phyloP scores from a whole-genome alignment of 768 basidiomycete species.

The Xanthoconium stramineum region DNA sequence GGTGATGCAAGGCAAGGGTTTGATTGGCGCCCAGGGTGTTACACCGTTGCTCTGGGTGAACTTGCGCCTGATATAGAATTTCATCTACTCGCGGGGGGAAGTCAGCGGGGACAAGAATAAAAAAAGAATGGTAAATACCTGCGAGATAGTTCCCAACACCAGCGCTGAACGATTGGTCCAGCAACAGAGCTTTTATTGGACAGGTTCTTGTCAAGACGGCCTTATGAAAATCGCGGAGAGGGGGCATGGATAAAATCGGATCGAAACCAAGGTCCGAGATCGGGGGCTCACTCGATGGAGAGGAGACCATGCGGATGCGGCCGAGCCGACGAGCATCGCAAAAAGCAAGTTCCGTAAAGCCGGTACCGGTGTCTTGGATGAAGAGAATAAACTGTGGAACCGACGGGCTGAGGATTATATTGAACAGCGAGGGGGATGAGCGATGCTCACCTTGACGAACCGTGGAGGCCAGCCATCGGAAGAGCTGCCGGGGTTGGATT shows the following conservation, averaged over 20 bases:
- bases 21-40: conserved; percentile 52
- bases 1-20: conserved; percentile 47
- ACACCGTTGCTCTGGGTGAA: conserved; percentile 70
- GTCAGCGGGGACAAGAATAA: neutral
- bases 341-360: conserved; percentile 57
- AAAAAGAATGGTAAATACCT: conserved; percentile 34
- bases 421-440: neutral
- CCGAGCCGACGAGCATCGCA: conserved; percentile 69
- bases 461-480: conserved; percentile 61
- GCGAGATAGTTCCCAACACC: conserved; percentile 85
- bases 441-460: conserved; percentile 52
- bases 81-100: conserved; percentile 43
- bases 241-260: conserved; percentile 67
- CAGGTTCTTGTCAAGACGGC: conserved; percentile 53
- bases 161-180: conserved; percentile 78
- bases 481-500: conserved; percentile 38
- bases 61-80: conserved; percentile 67
- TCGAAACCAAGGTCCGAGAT: conserved; percentile 76
- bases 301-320: conserved; percentile 58
- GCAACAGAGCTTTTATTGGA: conserved; percentile 70
- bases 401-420: neutral
- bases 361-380: conserved; percentile 38
- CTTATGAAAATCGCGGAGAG: conserved; percentile 46
- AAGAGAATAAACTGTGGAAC: conserved; percentile 57
- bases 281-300: conserved; percentile 61